phyloP scores from a whole-genome alignment of 2,329 filamentous ascomycete species.

The Pyricularia sp. region DNA sequence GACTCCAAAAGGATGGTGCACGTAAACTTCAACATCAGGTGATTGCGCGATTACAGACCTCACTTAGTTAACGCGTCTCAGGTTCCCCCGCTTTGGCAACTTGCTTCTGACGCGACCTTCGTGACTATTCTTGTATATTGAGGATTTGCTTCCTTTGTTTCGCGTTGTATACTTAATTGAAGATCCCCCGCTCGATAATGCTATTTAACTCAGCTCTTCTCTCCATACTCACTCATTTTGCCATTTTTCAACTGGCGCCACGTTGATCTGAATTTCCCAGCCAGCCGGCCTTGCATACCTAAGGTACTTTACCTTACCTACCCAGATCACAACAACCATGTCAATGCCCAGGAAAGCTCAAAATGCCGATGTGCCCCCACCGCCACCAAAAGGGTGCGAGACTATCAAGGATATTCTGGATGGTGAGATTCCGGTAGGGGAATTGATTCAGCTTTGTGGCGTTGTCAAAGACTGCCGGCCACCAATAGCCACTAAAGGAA shows the following conservation, averaged over 20 bases:
- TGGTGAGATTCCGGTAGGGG: slow-evolving; percentile 17
- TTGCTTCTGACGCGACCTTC: neutral
- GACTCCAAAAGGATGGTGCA: neutral
- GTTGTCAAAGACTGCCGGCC: slow-evolving; percentile 57
- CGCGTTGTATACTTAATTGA: neutral
- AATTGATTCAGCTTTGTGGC: slow-evolving; percentile 53
- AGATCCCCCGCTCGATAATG: neutral
- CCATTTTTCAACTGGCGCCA: neutral
- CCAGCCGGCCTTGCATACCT: neutral
- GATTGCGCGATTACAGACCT: neutral
- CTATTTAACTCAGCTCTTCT: neutral
- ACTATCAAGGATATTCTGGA: slow-evolving; percentile 34
- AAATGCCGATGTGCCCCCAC: neutral
- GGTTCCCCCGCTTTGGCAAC: neutral
- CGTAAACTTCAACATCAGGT: neutral
- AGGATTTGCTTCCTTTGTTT: neutral
- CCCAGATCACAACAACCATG: neutral
- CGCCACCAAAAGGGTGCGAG: slow-evolving; percentile 30
- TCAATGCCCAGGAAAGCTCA: neutral
- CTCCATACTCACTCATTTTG: neutral
- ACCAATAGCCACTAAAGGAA: slow-evolving; percentile 38
- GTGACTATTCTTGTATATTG: neutral
- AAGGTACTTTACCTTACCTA: no score
- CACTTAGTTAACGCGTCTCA: neutral
- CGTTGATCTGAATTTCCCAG: neutral